Base-by-base conservation (phyloP, 768 basidiomycete species). In the Lentinula edodes region DNA sequence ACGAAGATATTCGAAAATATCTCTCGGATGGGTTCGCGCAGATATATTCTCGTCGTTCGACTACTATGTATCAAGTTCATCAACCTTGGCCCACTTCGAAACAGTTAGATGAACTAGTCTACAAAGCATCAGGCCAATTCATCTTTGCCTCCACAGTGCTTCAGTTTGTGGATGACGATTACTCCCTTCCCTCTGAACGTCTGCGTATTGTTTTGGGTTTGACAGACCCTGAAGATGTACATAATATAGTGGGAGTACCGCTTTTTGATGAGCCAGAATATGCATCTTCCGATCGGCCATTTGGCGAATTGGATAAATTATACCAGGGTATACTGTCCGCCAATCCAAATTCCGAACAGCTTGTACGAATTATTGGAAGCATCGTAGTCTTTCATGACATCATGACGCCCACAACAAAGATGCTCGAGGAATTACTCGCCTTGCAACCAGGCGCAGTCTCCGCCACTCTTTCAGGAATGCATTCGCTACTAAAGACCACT, bases 91-190 rank as follows among this genome's bases (percentile, higher is more conserved):
- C 43, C n/a, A 45, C 43, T 7, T 5, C 10, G 1, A 45, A 18
- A 15, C 43, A 45, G 5, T 18, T 45, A 18, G 43, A 45, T 18
- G 43, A 45, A 45, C 43, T 45, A 15, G 43, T 45, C 2, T 45
- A 45, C 43, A 45, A 45, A 16, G 67, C 70, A 2, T 64, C 64
- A 0, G 69, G 68, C 3, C 67, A 68, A 36, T 72, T 72, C 56
- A 68, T 71, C 61, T 69, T 66, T 58, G 69, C 71, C 2, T 65
- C 72, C 0, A 72, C 71, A 2, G 62, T 69, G 3, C 41, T 71
- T 28, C 69, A 66, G 53, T 72, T 65, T 48, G 59, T 73, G 41
- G 63, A 65, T 20, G 62, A 66, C 9, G n/a, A 45, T 45, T 45
- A 16, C 43, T 45, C 43, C 16, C n/a, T 45, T 6, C 43, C 43